Conservation (phyloP, 495 filamentous ascomycete genomes). For the Trichoderma erinaceum region DNA sequence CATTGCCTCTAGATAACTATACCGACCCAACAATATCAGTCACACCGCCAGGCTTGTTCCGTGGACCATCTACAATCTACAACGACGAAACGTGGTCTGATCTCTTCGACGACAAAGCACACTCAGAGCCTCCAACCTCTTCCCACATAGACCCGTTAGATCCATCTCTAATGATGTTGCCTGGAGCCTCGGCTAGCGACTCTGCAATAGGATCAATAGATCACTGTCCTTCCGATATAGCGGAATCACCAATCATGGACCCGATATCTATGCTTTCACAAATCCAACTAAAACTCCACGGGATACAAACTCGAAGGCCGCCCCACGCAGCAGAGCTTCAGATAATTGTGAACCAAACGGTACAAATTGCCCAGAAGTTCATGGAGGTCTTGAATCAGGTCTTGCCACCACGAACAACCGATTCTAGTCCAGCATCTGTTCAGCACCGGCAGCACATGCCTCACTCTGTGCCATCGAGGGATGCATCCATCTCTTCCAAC, state of each 20-base stretch:
- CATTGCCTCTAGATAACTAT: not conserved
- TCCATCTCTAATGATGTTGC: not conserved
- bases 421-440: not conserved
- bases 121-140: not conserved
- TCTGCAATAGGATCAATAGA: constrained; percentile 1
- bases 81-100: not conserved
- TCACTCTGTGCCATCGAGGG: not conserved
- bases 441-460: not conserved
- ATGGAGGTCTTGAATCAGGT: constrained; percentile 3
- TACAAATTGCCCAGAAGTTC: not conserved
- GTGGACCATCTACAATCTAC: not conserved
- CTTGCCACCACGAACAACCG: not conserved
- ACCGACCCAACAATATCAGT: not conserved
- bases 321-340: not conserved
- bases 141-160: not conserved
- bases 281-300: not conserved
- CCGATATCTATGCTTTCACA: not conserved
- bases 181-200: not conserved
- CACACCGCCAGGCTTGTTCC: not conserved
- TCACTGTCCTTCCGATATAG: not conserved
- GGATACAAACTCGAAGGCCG: not conserved
- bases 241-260: not conserved
- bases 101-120: not conserved
- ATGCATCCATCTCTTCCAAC: not conserved
- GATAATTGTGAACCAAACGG: not conserved